A percentile compares a stretch with the other conserved stretches of the same genome.
Conservation (phyloP, 805 yeast genomes). For the Candida railenensis region DNA sequence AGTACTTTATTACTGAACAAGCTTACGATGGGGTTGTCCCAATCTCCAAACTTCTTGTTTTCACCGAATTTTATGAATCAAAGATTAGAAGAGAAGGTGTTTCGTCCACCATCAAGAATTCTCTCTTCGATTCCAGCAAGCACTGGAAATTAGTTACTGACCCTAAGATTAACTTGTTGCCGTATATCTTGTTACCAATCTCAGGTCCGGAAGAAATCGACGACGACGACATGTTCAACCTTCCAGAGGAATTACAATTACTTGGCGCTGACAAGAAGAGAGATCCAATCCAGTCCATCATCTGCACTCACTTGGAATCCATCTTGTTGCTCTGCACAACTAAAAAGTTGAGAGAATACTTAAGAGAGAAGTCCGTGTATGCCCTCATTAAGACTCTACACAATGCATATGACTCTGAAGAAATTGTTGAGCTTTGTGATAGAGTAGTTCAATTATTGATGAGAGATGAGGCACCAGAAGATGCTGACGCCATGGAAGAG, state of each 20-base stretch:
- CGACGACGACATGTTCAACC: slow-evolving; percentile 78
- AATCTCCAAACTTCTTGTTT: slow-evolving; percentile 74
- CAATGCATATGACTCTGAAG: slow-evolving; percentile 43
- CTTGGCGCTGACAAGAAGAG: slow-evolving; percentile 72
- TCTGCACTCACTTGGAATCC: slow-evolving; percentile 75
- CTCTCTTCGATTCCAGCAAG: slow-evolving; percentile 72
- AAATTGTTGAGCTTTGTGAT: slow-evolving; percentile 70
- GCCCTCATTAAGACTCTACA: slow-evolving; percentile 86
- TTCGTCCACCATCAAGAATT: slow-evolving; percentile 87
- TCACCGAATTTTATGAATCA: slow-evolving; percentile 78
- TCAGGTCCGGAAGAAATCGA: slow-evolving; percentile 75
- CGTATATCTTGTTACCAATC: slow-evolving; percentile 78
- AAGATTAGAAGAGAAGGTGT: slow-evolving; percentile 87
- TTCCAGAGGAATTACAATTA: slow-evolving; percentile 87
- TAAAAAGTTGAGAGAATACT: slow-evolving; percentile 64
- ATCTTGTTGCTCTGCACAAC: slow-evolving; percentile 79
- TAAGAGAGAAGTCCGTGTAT: slow-evolving; percentile 82
- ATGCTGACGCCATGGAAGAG: slow-evolving; percentile 29
- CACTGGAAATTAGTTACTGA: slow-evolving; percentile 63
- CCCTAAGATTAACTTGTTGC: slow-evolving; percentile 68
- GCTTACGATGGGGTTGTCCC: slow-evolving; percentile 76
- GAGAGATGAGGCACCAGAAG: slow-evolving; percentile 77
- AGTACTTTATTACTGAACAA: slow-evolving; percentile 72
- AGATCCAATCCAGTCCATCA: slow-evolving; percentile 67
- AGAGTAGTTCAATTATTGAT: slow-evolving; percentile 84